Percentiles rank a stretch among this genome's conserved stretches.
These are phyloP conservation scores for Phylloporus arenicola DNA, from an alignment of 768 basidiomycete species.

Conservation along the genomic window DNA sequence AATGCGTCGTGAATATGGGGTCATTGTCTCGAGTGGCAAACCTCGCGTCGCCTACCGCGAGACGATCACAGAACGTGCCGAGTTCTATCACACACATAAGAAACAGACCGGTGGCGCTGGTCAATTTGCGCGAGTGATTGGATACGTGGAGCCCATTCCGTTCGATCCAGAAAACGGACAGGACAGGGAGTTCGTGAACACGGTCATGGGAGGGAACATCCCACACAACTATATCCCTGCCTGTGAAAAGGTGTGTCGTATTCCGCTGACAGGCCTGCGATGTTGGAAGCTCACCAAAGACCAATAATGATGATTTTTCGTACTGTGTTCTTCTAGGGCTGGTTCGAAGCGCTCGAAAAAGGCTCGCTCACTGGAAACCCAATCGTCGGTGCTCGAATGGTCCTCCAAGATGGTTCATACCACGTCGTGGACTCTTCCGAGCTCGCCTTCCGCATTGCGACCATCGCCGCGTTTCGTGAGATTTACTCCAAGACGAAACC, in stretches of 20 bases:
- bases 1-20: constrained; percentile 96
- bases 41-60: constrained; percentile 97
- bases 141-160: constrained; percentile 86
- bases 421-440: constrained; percentile 97
- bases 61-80: constrained; percentile 76
- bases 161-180: constrained; percentile 71
- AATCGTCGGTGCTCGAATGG: constrained; percentile 79
- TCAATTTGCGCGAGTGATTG: constrained; percentile 91
- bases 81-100: constrained; percentile 92
- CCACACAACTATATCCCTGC: constrained; percentile 91
- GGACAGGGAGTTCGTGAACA: constrained; percentile 77
- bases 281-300: background rate
- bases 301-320: background rate
- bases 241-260: constrained; percentile 71
- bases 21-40: constrained; percentile 89
- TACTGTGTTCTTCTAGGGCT: constrained; percentile 53
- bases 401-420: constrained; percentile 86
- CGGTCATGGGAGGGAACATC: constrained; percentile 89
- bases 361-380: constrained; percentile 85
- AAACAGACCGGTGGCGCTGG: constrained; percentile 98
- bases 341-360: constrained; percentile 90
- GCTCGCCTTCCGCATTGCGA: constrained; percentile 86
- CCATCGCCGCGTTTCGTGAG: constrained; percentile 90
- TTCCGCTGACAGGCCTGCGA: background rate
- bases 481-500: constrained; percentile 71